Percentiles rank a stretch among this genome's conserved stretches.
Evolutionary conservation across 768 basidiomycete genomes (phyloP).

Genomic region (Suillus alpinus): DNA sequence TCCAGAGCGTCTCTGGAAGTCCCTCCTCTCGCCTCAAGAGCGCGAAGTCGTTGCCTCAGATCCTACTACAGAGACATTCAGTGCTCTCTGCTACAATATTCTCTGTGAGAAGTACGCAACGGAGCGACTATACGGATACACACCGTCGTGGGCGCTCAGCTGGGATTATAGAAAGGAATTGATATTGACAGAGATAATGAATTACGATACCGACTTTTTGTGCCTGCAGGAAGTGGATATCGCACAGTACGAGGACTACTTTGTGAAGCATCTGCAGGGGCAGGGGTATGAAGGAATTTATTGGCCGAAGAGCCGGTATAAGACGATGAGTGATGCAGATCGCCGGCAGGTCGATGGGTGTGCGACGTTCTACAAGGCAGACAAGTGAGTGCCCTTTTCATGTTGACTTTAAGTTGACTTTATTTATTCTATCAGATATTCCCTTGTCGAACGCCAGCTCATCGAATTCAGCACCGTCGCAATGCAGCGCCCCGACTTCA

Average conservation of each 20-base stretch:
- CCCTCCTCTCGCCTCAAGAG: constrained; percentile 55
- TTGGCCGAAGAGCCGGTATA: constrained; percentile 89
- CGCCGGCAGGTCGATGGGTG: constrained; percentile 91
- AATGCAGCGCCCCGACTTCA: constrained; percentile 90
- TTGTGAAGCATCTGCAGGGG: constrained; percentile 65
- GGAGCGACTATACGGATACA: constrained; percentile 88
- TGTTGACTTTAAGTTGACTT: constrained; percentile 1
- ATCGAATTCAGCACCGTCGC: constrained; percentile 93
- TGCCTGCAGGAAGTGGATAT: constrained; percentile 96
- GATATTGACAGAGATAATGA: constrained; percentile 81
- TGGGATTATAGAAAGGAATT: constrained; percentile 93
- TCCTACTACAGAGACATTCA: constrained; percentile 71
- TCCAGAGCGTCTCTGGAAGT: constrained; percentile 76
- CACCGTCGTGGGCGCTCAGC: constrained; percentile 92
- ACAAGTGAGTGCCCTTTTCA: constrained; percentile 57
- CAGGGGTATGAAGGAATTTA: constrained; percentile 89
- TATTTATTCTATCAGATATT: constrained; percentile 54
- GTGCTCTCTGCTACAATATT: constrained; percentile 88
- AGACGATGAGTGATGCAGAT: constrained; percentile 89
- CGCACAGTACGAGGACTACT: constrained; percentile 89
- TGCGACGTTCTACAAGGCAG: constrained; percentile 91
- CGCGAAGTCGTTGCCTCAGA: constrained; percentile 60
- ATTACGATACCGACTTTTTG: constrained; percentile 82
- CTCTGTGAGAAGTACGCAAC: constrained; percentile 91
- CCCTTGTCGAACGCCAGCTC: constrained; percentile 88